Conservation (phyloP, 306 rosid genomes). For the Benincasa hispida region DNA sequence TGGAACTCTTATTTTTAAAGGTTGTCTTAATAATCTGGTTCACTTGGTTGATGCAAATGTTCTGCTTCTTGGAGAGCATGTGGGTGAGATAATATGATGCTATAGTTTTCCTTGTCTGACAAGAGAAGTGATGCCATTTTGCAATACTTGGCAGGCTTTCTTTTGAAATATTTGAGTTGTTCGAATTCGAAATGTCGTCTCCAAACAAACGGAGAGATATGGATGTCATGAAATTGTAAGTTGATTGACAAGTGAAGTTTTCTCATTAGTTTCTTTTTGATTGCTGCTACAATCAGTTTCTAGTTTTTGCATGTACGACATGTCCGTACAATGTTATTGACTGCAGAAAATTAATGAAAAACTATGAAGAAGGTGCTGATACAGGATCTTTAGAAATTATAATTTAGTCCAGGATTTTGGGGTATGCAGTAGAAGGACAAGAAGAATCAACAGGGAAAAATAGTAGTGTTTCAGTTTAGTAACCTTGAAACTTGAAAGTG, state of each 20-base stretch:
- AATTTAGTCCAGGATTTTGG: not conserved
- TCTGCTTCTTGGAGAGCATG: not conserved
- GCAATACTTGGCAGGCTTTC: constrained; percentile 24
- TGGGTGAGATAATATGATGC: not conserved
- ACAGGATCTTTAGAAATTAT: not conserved
- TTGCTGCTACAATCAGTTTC: not conserved
- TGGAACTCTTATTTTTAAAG: not conserved
- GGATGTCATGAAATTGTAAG: constrained; percentile 99
- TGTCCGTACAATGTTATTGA: not conserved
- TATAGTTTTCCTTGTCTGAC: not conserved
- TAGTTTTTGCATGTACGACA: not conserved
- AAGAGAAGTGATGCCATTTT: not conserved
- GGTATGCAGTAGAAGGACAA: not conserved
- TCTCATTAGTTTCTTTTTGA: not conserved
- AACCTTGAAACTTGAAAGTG: not conserved
- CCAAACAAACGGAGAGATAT: constrained; percentile 98
- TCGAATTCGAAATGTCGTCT: constrained; percentile 61
- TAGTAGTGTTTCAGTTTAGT: not conserved
- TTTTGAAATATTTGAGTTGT: constrained; percentile 20
- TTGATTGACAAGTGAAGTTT: constrained; percentile 1
- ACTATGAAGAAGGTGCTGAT: not conserved
- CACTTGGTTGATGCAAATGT: not conserved
- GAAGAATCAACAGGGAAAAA: not conserved
- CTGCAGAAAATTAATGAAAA: not conserved
- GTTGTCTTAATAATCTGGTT: not conserved